These are phyloP conservation scores for Draba incana DNA, from an alignment of 345 rosid species.

Conservation along the genomic window DNA sequence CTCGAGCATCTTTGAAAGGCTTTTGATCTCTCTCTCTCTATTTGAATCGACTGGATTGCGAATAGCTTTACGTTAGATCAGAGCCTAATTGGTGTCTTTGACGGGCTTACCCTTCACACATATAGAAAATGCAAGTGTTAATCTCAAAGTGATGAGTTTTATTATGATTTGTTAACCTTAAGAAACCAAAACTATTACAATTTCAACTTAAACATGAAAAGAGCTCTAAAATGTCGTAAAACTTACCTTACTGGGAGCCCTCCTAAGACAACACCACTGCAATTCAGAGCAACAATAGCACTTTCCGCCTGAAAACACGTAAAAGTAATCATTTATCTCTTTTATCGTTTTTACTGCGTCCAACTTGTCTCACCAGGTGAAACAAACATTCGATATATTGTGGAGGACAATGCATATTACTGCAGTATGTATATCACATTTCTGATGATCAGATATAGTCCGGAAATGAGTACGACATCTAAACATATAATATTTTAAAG, in stretches of 20 bases:
- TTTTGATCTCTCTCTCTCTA: not conserved
- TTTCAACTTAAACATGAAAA: not conserved
- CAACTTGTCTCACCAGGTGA: conserved; percentile 13
- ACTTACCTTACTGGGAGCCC: conserved; percentile 70
- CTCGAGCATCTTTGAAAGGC: not conserved
- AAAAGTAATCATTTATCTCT: not conserved
- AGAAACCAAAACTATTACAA: not conserved
- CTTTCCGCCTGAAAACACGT: conserved; percentile 69
- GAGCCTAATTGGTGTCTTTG: conserved; percentile 87
- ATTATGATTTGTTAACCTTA: not conserved
- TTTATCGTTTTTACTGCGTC: not conserved
- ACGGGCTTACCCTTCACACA: conserved; percentile 84
- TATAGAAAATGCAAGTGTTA: not conserved
- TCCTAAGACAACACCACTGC: conserved; percentile 79
- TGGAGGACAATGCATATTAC: conserved; percentile 7
- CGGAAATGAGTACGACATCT: not conserved
- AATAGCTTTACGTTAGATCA: too few species aligned
- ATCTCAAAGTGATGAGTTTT: conserved; percentile 5
- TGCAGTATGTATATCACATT: conserved; percentile 2
- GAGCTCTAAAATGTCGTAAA: not conserved
- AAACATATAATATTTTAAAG: not conserved
- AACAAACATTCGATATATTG: conserved; percentile 8
- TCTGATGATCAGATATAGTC: not conserved
- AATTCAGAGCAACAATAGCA: conserved; percentile 81
- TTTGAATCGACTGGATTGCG: not conserved